Evolutionary conservation across 1,284 basidiomycete genomes (phyloP).

Genomic region (Marasmius tenuissimus): DNA sequence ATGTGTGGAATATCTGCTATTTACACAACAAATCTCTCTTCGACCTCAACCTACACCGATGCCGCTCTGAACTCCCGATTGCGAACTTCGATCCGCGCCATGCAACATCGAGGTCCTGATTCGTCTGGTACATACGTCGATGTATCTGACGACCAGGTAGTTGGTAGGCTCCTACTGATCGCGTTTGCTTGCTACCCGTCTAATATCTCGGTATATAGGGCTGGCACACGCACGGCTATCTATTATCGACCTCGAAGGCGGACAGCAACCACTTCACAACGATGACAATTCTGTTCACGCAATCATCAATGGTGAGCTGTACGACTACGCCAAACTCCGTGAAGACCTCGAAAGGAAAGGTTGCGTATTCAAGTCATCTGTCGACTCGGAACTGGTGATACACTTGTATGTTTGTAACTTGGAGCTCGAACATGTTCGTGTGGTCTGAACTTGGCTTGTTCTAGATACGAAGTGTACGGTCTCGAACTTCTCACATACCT

Average conservation of each 20-base stretch:
- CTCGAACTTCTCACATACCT: constrained; percentile 10
- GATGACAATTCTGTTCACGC: constrained; percentile 16
- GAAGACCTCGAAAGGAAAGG: constrained; percentile 15
- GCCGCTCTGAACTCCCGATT: not conserved
- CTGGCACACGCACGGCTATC: constrained; percentile 21
- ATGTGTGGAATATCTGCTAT: constrained; percentile 3
- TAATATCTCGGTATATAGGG: constrained; percentile 2
- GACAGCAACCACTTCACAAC: constrained; percentile 22
- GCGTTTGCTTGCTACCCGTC: not conserved
- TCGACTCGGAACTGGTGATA: constrained; percentile 17
- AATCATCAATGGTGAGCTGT: constrained; percentile 21
- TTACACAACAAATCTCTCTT: not conserved
- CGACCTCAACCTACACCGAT: not conserved
- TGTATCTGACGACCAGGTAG: constrained; percentile 3
- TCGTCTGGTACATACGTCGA: constrained; percentile 1
- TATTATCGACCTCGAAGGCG: constrained; percentile 21
- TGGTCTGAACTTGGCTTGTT: not conserved
- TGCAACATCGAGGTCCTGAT: constrained; percentile 7
- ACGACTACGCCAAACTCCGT: constrained; percentile 21
- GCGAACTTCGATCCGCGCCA: constrained; percentile 1
- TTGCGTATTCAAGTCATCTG: constrained; percentile 18
- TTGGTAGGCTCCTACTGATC: not conserved
- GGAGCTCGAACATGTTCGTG: too few species aligned
- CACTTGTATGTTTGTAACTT: constrained; percentile 9
- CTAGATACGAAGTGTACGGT: constrained; percentile 14